Conservation (phyloP, 1,139 yeast genomes). For the Eremothecium sinecaudum region DNA sequence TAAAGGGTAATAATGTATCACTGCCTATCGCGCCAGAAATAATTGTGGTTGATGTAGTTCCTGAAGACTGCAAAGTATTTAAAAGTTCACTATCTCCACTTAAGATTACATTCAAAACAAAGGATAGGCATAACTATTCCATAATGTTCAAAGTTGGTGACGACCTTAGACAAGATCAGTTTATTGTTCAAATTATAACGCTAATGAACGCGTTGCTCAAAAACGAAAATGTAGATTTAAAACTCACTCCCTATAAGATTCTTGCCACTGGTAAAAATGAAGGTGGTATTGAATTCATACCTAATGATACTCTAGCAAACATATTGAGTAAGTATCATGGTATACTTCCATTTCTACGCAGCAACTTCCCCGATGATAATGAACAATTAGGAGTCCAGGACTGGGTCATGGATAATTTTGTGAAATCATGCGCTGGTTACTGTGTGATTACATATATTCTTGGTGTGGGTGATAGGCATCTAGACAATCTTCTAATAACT, state of each 20-base stretch:
- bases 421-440: conserved; percentile 93
- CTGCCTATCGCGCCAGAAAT: conserved; percentile 34
- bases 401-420: conserved; percentile 84
- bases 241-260: conserved; percentile 80
- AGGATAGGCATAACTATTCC: conserved; percentile 45
- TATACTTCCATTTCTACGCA: conserved; percentile 58
- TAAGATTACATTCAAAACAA: conserved; percentile 69
- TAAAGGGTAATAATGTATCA: conserved; percentile 22
- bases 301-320: conserved; percentile 81
- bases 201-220: conserved; percentile 83
- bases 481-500: conserved; percentile 70
- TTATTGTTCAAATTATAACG: conserved; percentile 83
- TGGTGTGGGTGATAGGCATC: conserved; percentile 95
- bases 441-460: conserved; percentile 90
- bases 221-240: conserved; percentile 83
- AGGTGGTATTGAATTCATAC: conserved; percentile 88
- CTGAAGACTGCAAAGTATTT: conserved; percentile 77
- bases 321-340: conserved; percentile 67
- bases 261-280: conserved; percentile 85
- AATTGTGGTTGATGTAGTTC: conserved; percentile 62
- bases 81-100: conserved; percentile 85
- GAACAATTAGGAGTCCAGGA: conserved; percentile 67
- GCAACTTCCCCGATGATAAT: conserved; percentile 49
- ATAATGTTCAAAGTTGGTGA: conserved; percentile 94
- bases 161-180: conserved; percentile 91